Evolutionary conservation across 2,329 filamentous ascomycete genomes (phyloP), one percentile per base, ranked within the genome.

Genomic region (Xylaria sp.): DNA sequence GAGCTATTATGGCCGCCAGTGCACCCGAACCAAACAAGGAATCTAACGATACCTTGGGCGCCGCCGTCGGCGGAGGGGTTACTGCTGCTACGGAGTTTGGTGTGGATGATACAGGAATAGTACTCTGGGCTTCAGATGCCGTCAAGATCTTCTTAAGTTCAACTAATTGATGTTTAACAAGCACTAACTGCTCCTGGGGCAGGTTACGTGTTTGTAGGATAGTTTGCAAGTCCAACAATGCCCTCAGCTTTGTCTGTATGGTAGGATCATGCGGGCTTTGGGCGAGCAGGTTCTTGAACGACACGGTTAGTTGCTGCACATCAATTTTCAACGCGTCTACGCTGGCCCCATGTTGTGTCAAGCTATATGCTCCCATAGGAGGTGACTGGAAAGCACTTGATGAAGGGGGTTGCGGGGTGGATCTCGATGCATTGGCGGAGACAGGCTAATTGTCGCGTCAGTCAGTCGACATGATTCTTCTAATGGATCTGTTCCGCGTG

Each of bases 121-220:
- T 66, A 63, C 71, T 72, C 69, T 75, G 77, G 70, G 75, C 73
- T 69, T 75, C 72, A 64, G 74, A 67, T 55, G 80, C 79, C 74
- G 79, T 81, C 74, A 85, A 79, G 71, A 81, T 82, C 83, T 83
- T 76, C 80, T 85, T 83, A 74, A 96, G 83, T 74, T 87, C 85
- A 74, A 88, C 86, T 75, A 97, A 87, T 82, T 94, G 91, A 73
- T 88, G 87, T 75, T 88, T 90, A 75, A 96, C 89, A 73, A 89
- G 84, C 75, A 89, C 86, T 72, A 96, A 82, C 77, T 96, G 90
- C 70, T 92, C 87, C 69, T 86, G 85, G 61, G 88, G 88, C 72
- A 96, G 80, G 71, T 87, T 86, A 74, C 91, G 89, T 67, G 82
- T 87, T 73, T 90, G 86, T 71, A 97, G 79, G 66, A 93, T 84